These are phyloP conservation scores for Arthrobotrys megalospora DNA, from an alignment of 2,329 filamentous ascomycete species.

Conservation along the genomic window DNA sequence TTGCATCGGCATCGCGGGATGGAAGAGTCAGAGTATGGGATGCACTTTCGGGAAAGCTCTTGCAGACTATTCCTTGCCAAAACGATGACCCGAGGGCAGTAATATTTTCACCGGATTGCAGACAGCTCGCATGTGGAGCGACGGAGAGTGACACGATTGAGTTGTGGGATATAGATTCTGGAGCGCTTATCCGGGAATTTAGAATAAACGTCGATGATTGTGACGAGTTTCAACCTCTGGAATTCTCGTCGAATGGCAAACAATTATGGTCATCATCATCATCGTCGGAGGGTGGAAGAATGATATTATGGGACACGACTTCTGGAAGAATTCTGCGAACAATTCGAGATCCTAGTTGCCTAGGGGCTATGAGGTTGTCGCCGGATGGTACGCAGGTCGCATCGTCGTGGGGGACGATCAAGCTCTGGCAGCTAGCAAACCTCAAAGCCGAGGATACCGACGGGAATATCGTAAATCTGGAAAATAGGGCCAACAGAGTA, in stretches of 20 bases:
- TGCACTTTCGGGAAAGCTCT: neutral
- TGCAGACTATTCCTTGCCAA: slow-evolving; percentile 4
- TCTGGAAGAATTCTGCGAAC: neutral
- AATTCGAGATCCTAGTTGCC: neutral
- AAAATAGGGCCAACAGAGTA: too few species aligned
- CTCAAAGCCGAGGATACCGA: too few species aligned
- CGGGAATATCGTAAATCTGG: neutral
- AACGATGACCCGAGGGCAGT: neutral
- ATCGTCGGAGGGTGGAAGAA: neutral
- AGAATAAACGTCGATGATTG: neutral
- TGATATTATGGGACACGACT: slow-evolving; percentile 10
- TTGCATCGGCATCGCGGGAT: neutral
- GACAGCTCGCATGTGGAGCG: neutral
- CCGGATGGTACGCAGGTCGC: slow-evolving; percentile 1
- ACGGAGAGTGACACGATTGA: neutral
- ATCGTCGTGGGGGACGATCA: neutral
- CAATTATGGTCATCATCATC: neutral
- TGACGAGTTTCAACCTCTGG: too few species aligned
- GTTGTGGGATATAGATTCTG: slow-evolving; percentile 9
- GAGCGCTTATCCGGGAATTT: neutral
- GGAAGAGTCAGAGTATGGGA: slow-evolving; percentile 2
- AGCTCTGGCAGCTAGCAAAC: too few species aligned
- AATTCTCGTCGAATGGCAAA: slow-evolving; percentile 38
- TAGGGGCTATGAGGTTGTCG: neutral
- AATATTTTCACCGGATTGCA: slow-evolving; percentile 10